Evolutionary conservation across 345 rosid species (phyloP), one percentile per base, ranked within the genome.

Genomic region (Dovyalis caffra): DNA sequence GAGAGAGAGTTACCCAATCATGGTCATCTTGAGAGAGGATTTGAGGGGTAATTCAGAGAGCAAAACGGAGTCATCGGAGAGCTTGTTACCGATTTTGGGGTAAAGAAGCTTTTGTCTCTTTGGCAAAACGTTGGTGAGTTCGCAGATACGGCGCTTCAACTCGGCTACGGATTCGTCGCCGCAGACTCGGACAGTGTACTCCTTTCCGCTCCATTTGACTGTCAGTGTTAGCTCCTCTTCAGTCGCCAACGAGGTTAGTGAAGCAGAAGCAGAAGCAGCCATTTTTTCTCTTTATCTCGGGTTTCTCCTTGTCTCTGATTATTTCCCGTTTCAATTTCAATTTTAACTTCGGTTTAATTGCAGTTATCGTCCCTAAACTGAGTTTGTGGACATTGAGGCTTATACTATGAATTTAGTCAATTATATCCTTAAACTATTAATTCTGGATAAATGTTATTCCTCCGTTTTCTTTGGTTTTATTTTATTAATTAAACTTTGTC

Each of bases 91-190:
- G 74, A 89, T 82, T 82, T 95, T 93, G 8, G 99, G 98, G 78
- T 91, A 95, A 45, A 95, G 93, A 76, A 95, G 98, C 87, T 95
- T 95, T 83, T 95, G 99, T 43, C 98, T 85, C 78, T 91, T 91
- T 53, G 98, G 99, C 58, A 93, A 78, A 73, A 95, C 98, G 71
- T 82, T 87, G 43, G 97, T 90, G 81, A 89, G 82, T 72, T 92
- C 80, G 84, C 96, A 95, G 71, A 95, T 91, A 70, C 98, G 86
- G 70, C 94, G 98, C 76, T 95, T 95, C 85, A 95, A 69, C 83
- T 93, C 99, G 20, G 92, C 93, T 8, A 95, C 97, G 0, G 97
- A 90, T 74, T 91, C 99, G 73, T 92, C 96, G 20, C 88, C 92
- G 78, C 97, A 93, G 77, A 90, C 90, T 65, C 90, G 92, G 81